Conservation (phyloP, 805 yeast genomes). For the Candida patagonica region DNA sequence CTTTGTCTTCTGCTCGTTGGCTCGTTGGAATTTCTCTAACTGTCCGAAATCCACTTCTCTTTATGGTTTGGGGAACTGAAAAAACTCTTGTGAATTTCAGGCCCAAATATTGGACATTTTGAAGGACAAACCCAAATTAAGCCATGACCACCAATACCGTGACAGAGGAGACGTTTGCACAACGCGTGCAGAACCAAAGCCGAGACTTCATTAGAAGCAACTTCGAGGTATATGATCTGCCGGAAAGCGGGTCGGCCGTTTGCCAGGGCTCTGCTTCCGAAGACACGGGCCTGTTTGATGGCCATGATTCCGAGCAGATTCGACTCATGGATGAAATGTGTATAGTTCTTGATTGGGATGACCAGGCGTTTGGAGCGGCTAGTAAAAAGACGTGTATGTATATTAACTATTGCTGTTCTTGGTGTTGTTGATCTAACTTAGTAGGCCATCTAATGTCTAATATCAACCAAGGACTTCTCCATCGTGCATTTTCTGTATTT, state of each 20-base stretch:
- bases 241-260: slow-evolving; percentile 2
- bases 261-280: slow-evolving; percentile 7
- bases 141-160: background rate
- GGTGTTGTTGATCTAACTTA: background rate
- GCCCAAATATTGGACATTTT: too few relatives aligned
- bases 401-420: background rate
- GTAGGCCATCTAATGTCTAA: slow-evolving; percentile 58
- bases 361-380: slow-evolving; percentile 83
- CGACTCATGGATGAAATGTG: slow-evolving; percentile 93
- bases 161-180: background rate
- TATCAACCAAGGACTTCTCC: slow-evolving; percentile 77
- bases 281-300: slow-evolving; percentile 48
- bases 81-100: background rate
- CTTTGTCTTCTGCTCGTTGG: too few relatives aligned
- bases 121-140: background rate
- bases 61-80: too few relatives aligned
- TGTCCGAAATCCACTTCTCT: too few relatives aligned
- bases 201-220: background rate
- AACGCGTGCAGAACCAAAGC: slow-evolving; percentile 1
- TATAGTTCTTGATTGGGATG: slow-evolving; percentile 83
- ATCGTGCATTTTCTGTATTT: slow-evolving; percentile 95
- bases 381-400: slow-evolving; percentile 62
- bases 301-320: slow-evolving; percentile 92
- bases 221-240: slow-evolving; percentile 1
- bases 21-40: too few relatives aligned